These are phyloP conservation scores for Citropsis articulata DNA, from an alignment of 345 rosid species.

Conservation along the genomic window DNA sequence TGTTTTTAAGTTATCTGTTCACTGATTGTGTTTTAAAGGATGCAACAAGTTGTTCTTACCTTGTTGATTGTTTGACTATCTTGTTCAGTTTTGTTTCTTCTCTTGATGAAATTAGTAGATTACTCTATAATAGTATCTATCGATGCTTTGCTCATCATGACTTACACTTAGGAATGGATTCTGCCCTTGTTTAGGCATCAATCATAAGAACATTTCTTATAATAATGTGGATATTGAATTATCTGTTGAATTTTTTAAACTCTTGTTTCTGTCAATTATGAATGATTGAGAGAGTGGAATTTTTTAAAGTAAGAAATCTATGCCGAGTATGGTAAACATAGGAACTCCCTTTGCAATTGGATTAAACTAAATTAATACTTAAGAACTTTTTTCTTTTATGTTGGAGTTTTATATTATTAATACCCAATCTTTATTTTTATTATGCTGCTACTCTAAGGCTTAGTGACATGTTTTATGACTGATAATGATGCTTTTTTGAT, in stretches of 20 bases:
- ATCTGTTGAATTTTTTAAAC: background rate
- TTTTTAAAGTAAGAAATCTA: background rate
- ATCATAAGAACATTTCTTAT: too few relatives aligned
- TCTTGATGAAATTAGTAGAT: too few relatives aligned
- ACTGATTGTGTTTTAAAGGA: too few relatives aligned
- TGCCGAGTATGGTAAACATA: background rate
- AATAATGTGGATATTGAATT: background rate
- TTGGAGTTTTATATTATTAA: background rate
- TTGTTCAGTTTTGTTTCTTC: too few relatives aligned
- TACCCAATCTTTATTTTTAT: background rate
- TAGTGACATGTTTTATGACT: background rate
- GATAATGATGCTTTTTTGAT: background rate
- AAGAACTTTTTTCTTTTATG: background rate
- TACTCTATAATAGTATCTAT: too few relatives aligned
- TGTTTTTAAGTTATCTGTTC: too few relatives aligned
- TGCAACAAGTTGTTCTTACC: too few relatives aligned
- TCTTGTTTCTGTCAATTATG: background rate
- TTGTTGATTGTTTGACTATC: too few relatives aligned
- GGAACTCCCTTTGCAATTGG: background rate
- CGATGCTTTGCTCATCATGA: too few relatives aligned
- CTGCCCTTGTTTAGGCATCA: too few relatives aligned
- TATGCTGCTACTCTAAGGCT: background rate
- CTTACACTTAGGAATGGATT: too few relatives aligned
- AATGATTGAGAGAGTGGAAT: background rate
- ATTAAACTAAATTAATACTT: background rate